Evolutionary conservation across 192 early-diverging fungal species (phyloP), one percentile per base, ranked within the genome.

Genomic region (Kappamyces sp.): DNA sequence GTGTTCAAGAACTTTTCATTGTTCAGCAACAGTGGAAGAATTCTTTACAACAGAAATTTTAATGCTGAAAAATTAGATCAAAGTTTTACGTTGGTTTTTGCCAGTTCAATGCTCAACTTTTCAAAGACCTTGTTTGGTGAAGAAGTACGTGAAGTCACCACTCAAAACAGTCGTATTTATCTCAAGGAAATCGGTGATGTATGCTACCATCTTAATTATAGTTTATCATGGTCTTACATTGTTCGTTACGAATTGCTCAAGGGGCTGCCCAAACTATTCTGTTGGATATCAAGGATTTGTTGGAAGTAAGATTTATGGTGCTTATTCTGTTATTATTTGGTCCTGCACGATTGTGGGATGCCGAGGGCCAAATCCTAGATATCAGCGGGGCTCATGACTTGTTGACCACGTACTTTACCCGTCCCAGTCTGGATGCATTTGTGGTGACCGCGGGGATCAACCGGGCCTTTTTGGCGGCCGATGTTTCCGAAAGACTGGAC

Each of bases 51-150:
- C 33, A 76, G 65, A 49, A 80, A 80, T 51, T 80, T 79, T 51
- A 67, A 74, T 36, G 75, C 72, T 36, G 76, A 81, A 48, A 47
- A 66, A 31, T 54, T 81, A 10, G 79, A 81, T 58, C 71, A 67
- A 43, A 72, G 73, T 51, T 52, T 84, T 7, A 68, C 80, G 0
- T 62, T 84, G n/a, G 82, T 77, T n/a, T 84, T 84, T 60, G 72
- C 81, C 7, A 75, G 80, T 3, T 84, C 81, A 1, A 60, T 80
- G 1, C 75, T 80, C 3, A 83, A 84, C 60, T 84, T 84, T 58
- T 75, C 72, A 49, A 62, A 65, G 31, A 74, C 79, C 31, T 62
- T 84, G 35, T 62, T 84, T 33, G 76, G 74, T 8, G 82, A 84
- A 55, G 73, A 81, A 34, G 67, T 84, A 33, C 66, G 66, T 33